Evolutionary conservation across 2,329 filamentous ascomycete genomes (phyloP).

Genomic region (Cyphellophora europaea): DNA sequence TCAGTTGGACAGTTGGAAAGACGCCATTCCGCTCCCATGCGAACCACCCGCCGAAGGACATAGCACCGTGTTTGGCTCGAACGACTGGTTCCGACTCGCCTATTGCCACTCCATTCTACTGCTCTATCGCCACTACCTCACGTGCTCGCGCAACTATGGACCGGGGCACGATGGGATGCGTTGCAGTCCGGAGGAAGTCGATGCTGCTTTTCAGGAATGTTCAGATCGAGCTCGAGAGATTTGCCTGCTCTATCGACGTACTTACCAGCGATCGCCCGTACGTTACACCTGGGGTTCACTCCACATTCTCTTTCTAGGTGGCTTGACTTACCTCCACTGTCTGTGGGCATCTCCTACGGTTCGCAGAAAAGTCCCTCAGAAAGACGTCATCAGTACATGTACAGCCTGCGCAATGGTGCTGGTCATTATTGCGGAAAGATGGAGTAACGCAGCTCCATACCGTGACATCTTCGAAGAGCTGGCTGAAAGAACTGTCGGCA

Average conservation of each 20-base stretch:
- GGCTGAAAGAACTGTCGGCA: conserved; percentile 7
- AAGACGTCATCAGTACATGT: conserved; percentile 20
- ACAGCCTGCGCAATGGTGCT: conserved; percentile 24
- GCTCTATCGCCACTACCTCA: conserved; percentile 23
- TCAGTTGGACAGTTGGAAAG: no score
- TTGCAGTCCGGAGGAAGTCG: no score
- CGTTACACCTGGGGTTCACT: conserved; percentile 18
- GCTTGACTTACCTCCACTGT: conserved; percentile 24
- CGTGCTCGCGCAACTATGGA: no score
- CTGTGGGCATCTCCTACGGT: conserved; percentile 22
- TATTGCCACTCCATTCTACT: conserved; percentile 30
- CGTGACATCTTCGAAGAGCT: conserved; percentile 26
- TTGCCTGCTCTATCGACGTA: conserved; percentile 1
- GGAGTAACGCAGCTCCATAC: conserved; percentile 23
- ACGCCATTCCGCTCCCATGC: no score
- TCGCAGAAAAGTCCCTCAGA: conserved; percentile 7
- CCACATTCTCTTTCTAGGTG: conserved; percentile 19
- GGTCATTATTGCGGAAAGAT: conserved; percentile 24
- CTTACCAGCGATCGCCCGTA: no score
- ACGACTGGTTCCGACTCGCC: conserved; percentile 28
- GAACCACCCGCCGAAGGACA: no score
- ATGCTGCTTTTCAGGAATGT: conserved; percentile 2
- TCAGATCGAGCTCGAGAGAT: not conserved
- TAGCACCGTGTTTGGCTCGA: conserved; percentile 27
- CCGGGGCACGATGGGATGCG: no score